phyloP scores from a whole-genome alignment of 106 monocot species.

The Hemerocallis citrina region DNA sequence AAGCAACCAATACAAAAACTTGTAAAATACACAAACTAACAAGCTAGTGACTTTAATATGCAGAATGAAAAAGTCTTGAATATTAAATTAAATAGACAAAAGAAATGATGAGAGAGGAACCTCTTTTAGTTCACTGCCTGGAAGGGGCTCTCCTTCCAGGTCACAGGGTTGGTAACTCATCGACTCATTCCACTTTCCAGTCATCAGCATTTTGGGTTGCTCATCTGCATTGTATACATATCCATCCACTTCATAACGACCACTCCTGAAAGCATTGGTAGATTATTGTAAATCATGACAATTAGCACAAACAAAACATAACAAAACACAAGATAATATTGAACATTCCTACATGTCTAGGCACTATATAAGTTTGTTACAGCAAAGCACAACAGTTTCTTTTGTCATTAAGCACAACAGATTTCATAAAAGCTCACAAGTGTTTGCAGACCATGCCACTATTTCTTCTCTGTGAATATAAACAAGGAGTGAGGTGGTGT shows the following conservation, averaged over 20 bases:
- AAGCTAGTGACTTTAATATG: no score
- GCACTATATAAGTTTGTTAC: no score
- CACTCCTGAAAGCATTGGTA: conserved; percentile 34
- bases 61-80: neutral
- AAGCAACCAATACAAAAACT: no score
- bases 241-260: conserved; percentile 93
- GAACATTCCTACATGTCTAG: no score
- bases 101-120: conserved; percentile 18
- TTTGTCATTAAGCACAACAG: no score
- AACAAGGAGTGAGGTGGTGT: no score
- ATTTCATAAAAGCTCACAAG: no score
- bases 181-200: conserved; percentile 92
- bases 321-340: neutral
- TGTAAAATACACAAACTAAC: no score
- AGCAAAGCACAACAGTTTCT: no score
- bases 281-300: neutral
- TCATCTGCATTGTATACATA: conserved; percentile 84
- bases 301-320: neutral
- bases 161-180: conserved; percentile 96
- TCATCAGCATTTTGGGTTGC: conserved; percentile 87
- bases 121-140: conserved; percentile 86
- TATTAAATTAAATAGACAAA: neutral
- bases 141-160: conserved; percentile 84
- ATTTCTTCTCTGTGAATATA: no score
- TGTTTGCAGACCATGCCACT: no score